phyloP scores from a whole-genome alignment of 441 rosid genomes.

The Manihot esculenta region DNA sequence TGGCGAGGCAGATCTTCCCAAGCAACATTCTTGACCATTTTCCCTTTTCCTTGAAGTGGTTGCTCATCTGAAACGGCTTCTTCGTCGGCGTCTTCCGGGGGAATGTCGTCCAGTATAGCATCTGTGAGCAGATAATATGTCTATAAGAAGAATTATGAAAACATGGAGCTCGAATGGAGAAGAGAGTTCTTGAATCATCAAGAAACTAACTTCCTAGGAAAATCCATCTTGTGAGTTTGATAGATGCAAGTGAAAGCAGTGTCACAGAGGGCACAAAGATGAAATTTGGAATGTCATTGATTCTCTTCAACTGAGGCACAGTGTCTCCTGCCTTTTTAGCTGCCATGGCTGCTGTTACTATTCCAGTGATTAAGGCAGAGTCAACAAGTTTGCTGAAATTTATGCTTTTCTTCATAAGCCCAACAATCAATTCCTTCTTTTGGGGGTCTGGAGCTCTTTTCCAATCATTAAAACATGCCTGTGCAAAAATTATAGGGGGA shows the following conservation, averaged over 20 bases:
- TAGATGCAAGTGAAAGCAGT: slow-evolving; percentile 52
- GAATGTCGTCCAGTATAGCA: background rate
- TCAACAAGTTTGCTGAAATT: slow-evolving; percentile 51
- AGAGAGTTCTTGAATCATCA: background rate
- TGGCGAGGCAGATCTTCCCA: background rate
- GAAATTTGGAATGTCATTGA: slow-evolving; percentile 68
- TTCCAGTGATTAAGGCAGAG: slow-evolving; percentile 49
- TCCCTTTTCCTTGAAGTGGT: background rate
- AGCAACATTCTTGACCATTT: background rate
- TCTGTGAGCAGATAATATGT: background rate
- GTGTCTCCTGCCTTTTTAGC: slow-evolving; percentile 76
- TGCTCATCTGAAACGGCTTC: background rate
- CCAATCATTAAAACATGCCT: slow-evolving; percentile 48
- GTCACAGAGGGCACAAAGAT: slow-evolving; percentile 65
- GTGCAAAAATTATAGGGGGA: no score
- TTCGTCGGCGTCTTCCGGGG: background rate
- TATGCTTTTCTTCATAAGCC: slow-evolving; percentile 40
- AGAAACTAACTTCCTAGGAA: slow-evolving; percentile 28
- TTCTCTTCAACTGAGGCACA: slow-evolving; percentile 54
- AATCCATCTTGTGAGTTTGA: slow-evolving; percentile 62
- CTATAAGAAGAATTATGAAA: background rate
- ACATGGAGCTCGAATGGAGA: no score
- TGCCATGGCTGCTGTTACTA: slow-evolving; percentile 71
- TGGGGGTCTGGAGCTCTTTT: slow-evolving; percentile 16
- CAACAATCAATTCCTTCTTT: slow-evolving; percentile 34